These are phyloP conservation scores for Capniomyces stellatus DNA, from an alignment of 371 early-diverging fungal species.

Conservation along the genomic window DNA sequence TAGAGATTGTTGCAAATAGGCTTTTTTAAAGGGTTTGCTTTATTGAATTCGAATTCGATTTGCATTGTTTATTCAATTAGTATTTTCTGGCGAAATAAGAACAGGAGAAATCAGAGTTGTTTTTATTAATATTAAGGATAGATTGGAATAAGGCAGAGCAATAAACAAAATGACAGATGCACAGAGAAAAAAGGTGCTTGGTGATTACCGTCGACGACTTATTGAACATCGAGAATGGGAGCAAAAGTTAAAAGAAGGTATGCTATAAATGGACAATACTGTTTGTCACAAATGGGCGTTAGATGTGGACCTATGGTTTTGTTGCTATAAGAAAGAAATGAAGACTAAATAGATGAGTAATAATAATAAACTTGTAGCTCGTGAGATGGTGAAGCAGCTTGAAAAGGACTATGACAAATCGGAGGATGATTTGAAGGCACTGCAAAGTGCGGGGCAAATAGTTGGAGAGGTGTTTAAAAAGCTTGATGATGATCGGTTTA, in stretches of 20 bases:
- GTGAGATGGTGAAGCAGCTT: conserved; percentile 60
- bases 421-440: conserved; percentile 95
- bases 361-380: conserved; percentile 38
- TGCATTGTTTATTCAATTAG: no score
- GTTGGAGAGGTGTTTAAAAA: conserved; percentile 98
- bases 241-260: conserved; percentile 85
- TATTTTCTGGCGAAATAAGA: no score
- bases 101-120: no score
- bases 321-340: neutral
- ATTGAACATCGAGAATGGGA: conserved; percentile 88
- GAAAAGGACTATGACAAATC: conserved; percentile 86
- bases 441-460: conserved; percentile 98
- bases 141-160: neutral
- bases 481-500: conserved; percentile 93
- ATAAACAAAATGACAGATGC: conserved; percentile 8
- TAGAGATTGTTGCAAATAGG: no score
- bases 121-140: no score
- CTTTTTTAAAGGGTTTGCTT: no score
- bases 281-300: neutral
- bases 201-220: conserved; percentile 68
- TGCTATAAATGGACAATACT: conserved; percentile 4
- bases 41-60: no score
- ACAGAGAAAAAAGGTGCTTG: conserved; percentile 52
- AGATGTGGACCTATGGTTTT: neutral
- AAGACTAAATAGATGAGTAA: neutral